Conservation (phyloP, 2,329 filamentous ascomycete genomes). For the Ophiostoma populinum region DNA sequence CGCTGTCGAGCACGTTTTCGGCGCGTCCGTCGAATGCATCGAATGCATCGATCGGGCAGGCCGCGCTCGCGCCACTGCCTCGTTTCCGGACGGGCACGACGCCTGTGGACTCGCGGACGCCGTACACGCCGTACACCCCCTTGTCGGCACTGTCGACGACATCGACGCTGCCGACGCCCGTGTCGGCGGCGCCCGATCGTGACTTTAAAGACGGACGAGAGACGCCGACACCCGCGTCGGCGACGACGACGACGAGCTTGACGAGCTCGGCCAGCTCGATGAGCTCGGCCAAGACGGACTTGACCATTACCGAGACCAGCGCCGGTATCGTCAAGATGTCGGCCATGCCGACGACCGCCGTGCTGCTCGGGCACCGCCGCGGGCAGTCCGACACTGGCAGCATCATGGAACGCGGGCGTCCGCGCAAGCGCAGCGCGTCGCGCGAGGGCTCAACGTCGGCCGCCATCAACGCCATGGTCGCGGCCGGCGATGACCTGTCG, state of each 20-base stretch:
- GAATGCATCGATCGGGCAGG: no score
- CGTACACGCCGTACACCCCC: conserved; percentile 29
- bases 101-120: conserved; percentile 25
- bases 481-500: conserved; percentile 14
- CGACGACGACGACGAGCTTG: conserved; percentile 19
- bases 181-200: conserved; percentile 24
- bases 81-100: conserved; percentile 29
- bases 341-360: conserved; percentile 14
- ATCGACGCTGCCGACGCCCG: conserved; percentile 28
- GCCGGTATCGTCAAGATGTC: conserved; percentile 16
- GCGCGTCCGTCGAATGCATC: conserved; percentile 14
- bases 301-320: no score
- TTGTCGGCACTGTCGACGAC: conserved; percentile 24
- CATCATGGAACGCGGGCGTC: conserved; percentile 45
- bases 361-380: conserved; percentile 26
- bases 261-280: background rate
- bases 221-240: no score
- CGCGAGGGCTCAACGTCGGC: conserved; percentile 6
- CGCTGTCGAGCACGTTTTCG: conserved; percentile 10
- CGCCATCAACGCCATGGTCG: conserved; percentile 3
- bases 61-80: no score
- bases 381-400: conserved; percentile 39
- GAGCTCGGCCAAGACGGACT: no score
- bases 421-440: conserved; percentile 31
- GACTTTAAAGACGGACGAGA: no score